Base-by-base conservation (phyloP, 2,329 filamentous ascomycete species). In the Blastomyces gilchristii region DNA sequence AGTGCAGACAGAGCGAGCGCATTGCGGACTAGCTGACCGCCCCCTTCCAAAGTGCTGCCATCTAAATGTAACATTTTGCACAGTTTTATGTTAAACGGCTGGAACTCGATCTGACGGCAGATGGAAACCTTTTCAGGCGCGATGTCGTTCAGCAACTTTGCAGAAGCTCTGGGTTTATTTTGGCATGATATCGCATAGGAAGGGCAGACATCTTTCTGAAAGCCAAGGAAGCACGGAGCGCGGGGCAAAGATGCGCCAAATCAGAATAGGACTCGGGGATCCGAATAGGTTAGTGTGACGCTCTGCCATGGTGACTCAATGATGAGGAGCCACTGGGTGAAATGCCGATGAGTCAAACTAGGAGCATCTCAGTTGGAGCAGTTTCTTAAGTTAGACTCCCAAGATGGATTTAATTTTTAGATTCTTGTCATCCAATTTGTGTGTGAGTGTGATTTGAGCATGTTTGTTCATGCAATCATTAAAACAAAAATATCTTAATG, bases 11-110 rank as follows among this genome's bases (percentile, higher is more conserved):
- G 72, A 16, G 80, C 79, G 9, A 85, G 67, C 2, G 83, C 82
- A 60, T 83, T 79, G 28, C 84, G 82, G 53, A 86, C 75, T 2
- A 87, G 76, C 70, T 87, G 84, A 16, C 84, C 84, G 34, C 84
- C 84, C 49, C 84, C 84, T 78, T 87, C 84, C 25, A 86, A 79
- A 2, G 79, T 84, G 22, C 78, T 79, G 58, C 84, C 83, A 69
- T 84, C 79, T 12, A 86, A 72, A 59, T 75, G 69, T 34, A 81
- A 41, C 65, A 68, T 67, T 31, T 52, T 41, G 53, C 16, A 37
- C 12, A 3, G 9, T 4, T 43, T 0, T 28, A 5, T 22, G n/a
- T 12, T 41, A 9, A 11, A 4, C 22, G 16, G 52, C 52, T 22
- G n/a, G 52, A 11, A 54, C 14, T 43, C 12, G 11, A 43, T 18